Conservation (phyloP, 2,329 filamentous ascomycete genomes). For the Harringtonia aguacate region DNA sequence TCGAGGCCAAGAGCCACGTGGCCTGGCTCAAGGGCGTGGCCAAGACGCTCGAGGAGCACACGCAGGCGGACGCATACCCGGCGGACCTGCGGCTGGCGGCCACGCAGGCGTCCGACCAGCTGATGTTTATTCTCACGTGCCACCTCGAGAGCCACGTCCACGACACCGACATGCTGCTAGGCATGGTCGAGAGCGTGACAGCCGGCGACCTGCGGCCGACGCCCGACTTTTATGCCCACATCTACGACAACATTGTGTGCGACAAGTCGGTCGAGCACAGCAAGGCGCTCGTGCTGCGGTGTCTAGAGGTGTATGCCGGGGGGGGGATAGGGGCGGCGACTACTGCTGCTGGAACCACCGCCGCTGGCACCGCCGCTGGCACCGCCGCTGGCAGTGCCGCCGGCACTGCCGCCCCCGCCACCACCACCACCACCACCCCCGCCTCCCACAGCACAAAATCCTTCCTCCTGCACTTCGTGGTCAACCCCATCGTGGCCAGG, state of each 20-base stretch:
- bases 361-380: too few species aligned
- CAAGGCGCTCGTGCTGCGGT: constrained; percentile 70
- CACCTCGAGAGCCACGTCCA: constrained; percentile 65
- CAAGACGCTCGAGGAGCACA: constrained; percentile 66
- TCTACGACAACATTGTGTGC: constrained; percentile 76
- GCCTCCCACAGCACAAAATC: constrained; percentile 85
- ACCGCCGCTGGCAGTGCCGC: too few species aligned
- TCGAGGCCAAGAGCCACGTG: constrained; percentile 53
- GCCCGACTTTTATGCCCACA: constrained; percentile 66
- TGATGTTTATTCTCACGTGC: constrained; percentile 75
- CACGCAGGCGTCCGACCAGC: constrained; percentile 79
- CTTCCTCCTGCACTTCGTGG: constrained; percentile 81
- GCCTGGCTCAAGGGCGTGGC: constrained; percentile 55
- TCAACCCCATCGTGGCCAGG: constrained; percentile 94
- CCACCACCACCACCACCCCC: too few species aligned
- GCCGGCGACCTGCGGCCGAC: constrained; percentile 70
- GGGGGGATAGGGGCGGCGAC: too few species aligned
- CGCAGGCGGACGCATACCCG: constrained; percentile 60
- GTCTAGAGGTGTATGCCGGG: constrained; percentile 76
- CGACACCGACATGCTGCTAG: constrained; percentile 76
- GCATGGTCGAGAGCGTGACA: constrained; percentile 73
- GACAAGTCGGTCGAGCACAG: constrained; percentile 80
- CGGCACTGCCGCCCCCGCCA: too few species aligned
- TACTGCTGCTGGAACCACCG: too few species aligned
- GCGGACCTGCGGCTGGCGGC: constrained; percentile 68